phyloP scores from a whole-genome alignment of 2,329 filamentous ascomycete species.

The Pezicula radicicola region DNA sequence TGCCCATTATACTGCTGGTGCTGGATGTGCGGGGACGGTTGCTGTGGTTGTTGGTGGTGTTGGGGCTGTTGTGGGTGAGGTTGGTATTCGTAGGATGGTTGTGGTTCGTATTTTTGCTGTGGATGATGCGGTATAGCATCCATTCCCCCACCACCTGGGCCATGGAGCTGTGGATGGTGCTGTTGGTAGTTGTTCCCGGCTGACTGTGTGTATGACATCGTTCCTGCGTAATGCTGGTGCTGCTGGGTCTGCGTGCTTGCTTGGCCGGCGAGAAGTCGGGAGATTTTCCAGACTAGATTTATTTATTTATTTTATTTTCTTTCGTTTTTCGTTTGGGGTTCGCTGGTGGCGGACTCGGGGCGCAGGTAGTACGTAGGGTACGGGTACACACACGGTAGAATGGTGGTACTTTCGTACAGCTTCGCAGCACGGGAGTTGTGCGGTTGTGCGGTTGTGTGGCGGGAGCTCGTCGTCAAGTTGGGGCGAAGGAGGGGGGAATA shows the following conservation, averaged over 20 bases:
- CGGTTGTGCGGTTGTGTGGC: no score
- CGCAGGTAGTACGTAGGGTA: no score
- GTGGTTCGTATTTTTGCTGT: neutral
- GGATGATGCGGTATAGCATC: neutral
- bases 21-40: conserved; percentile 1
- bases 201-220: conserved; percentile 16
- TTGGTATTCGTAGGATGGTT: conserved; percentile 1
- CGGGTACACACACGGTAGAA: no score
- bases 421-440: neutral
- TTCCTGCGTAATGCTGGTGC: neutral
- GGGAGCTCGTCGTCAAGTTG: neutral
- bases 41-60: conserved; percentile 9
- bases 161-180: conserved; percentile 3
- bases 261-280: conserved; percentile 18
- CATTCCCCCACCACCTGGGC: conserved; percentile 3
- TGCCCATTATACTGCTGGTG: conserved; percentile 10
- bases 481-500: neutral
- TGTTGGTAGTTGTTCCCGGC: conserved; percentile 7
- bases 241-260: neutral
- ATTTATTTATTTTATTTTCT: no score
- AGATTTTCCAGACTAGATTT: neutral
- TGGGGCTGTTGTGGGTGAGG: conserved; percentile 6
- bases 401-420: no score
- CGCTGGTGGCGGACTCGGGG: neutral
- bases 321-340: neutral